Conservation (phyloP, 164 flowering plant species). For the Berberis vulgaris region DNA sequence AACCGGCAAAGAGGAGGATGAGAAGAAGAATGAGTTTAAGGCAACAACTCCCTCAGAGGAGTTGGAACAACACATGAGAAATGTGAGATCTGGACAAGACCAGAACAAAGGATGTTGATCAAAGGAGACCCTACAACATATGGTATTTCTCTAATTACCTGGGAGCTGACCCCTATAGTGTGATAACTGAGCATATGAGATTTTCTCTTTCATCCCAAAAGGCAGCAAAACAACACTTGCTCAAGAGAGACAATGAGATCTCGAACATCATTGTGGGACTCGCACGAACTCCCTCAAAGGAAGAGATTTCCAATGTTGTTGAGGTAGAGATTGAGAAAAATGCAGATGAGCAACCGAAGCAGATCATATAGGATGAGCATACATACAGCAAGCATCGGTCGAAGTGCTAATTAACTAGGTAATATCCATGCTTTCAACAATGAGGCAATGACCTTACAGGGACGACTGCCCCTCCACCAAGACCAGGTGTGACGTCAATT, state of each 20-base stretch:
- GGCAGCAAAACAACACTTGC: constrained; percentile 98
- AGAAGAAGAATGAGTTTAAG: background rate
- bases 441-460: constrained; percentile 54
- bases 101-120: constrained; percentile 85
- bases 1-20: constrained; percentile 56
- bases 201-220: constrained; percentile 98
- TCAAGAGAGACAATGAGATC: constrained; percentile 74
- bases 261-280: constrained; percentile 93
- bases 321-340: constrained; percentile 96
- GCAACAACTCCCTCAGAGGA: background rate
- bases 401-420: constrained; percentile 86
- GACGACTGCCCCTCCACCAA: constrained; percentile 79
- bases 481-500: constrained; percentile 66
- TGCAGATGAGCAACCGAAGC: constrained; percentile 94
- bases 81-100: constrained; percentile 98
- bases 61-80: constrained; percentile 61
- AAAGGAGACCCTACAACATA: constrained; percentile 80
- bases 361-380: constrained; percentile 99
- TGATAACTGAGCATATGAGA: constrained; percentile 98
- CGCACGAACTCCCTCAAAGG: constrained; percentile 92
- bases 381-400: constrained; percentile 80
- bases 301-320: constrained; percentile 99
- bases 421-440: constrained; percentile 42
- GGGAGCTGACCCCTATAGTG: constrained; percentile 82
- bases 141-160: constrained; percentile 93